A percentile compares a stretch with the other conserved stretches of the same genome.
phyloP scores from a whole-genome alignment of 1,284 basidiomycete species.

The Schizophyllum amplum region DNA sequence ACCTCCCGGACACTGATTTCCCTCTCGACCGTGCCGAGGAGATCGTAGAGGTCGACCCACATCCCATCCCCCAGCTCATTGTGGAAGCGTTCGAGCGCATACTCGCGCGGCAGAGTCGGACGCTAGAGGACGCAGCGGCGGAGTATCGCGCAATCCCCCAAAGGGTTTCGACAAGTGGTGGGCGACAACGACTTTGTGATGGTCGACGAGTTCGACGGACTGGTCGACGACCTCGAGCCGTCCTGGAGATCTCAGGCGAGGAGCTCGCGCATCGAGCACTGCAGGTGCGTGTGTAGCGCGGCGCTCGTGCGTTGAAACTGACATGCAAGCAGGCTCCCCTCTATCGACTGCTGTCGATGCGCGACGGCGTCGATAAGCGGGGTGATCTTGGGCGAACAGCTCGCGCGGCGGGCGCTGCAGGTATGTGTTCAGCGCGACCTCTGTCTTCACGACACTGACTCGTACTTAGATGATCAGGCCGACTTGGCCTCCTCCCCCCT shows the following conservation, averaged over 20 bases:
- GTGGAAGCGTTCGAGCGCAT: constrained; percentile 69
- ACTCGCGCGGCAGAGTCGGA: constrained; percentile 67
- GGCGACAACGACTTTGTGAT: constrained; percentile 67
- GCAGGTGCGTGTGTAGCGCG: constrained; percentile 50
- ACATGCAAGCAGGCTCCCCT: constrained; percentile 40
- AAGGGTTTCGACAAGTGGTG: constrained; percentile 89
- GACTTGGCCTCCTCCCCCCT: too few species aligned
- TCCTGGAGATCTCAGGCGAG: constrained; percentile 68
- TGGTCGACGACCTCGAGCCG: constrained; percentile 73
- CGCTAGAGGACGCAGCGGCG: constrained; percentile 61
- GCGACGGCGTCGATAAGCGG: too few species aligned
- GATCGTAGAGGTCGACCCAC: constrained; percentile 19
- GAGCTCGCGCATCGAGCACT: constrained; percentile 65
- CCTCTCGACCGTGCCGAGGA: background rate
- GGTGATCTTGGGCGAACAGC: constrained; percentile 54
- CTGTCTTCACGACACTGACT: too few species aligned
- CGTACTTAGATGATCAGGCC: too few species aligned
- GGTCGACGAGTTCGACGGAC: constrained; percentile 86
- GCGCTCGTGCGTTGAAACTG: background rate
- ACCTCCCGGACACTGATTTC: background rate
- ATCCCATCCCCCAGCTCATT: constrained; percentile 82
- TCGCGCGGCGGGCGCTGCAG: constrained; percentile 46
- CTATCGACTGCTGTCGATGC: constrained; percentile 72
- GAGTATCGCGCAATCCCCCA: constrained; percentile 84
- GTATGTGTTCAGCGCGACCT: too few species aligned